These are phyloP conservation scores for Phellopilus nigrolimitatus DNA, from an alignment of 1,284 basidiomycete genomes.

Conservation along the genomic window DNA sequence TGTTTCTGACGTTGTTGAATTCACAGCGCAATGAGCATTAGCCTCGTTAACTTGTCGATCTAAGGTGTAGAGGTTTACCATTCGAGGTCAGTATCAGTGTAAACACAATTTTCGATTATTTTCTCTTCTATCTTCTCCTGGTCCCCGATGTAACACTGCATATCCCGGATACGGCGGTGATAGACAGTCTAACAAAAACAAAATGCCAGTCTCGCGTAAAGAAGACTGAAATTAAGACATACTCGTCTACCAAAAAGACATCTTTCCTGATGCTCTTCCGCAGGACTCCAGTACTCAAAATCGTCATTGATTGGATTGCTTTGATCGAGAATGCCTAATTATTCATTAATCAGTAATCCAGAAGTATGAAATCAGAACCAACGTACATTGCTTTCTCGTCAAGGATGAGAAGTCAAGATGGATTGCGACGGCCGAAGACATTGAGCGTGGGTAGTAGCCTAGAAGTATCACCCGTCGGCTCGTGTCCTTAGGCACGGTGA, in stretches of 20 bases:
- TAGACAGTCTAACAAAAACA: constrained; percentile 63
- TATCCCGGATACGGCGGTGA: constrained; percentile 75
- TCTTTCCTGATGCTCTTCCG: constrained; percentile 69
- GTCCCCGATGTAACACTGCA: constrained; percentile 80
- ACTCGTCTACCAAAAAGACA: constrained; percentile 88
- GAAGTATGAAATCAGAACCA: background rate
- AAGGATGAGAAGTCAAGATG: constrained; percentile 88
- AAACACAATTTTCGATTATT: constrained; percentile 70
- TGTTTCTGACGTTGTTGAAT: constrained; percentile 80
- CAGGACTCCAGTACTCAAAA: constrained; percentile 94
- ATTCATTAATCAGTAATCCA: constrained; percentile 19
- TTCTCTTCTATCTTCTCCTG: constrained; percentile 48
- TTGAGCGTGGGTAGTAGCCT: constrained; percentile 53
- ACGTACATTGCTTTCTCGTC: constrained; percentile 70
- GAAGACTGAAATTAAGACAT: constrained; percentile 16
- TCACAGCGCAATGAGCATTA: constrained; percentile 48
- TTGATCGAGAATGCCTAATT: constrained; percentile 59
- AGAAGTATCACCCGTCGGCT: constrained; percentile 89
- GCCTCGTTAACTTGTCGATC: background rate
- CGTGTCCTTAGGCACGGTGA: constrained; percentile 89
- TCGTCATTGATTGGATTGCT: constrained; percentile 80
- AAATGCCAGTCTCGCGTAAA: background rate
- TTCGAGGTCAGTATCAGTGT: constrained; percentile 78
- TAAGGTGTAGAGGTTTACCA: constrained; percentile 51
- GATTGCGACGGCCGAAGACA: constrained; percentile 60